Conservation (phyloP, 768 basidiomycete genomes). For the Calocybe cyanea region DNA sequence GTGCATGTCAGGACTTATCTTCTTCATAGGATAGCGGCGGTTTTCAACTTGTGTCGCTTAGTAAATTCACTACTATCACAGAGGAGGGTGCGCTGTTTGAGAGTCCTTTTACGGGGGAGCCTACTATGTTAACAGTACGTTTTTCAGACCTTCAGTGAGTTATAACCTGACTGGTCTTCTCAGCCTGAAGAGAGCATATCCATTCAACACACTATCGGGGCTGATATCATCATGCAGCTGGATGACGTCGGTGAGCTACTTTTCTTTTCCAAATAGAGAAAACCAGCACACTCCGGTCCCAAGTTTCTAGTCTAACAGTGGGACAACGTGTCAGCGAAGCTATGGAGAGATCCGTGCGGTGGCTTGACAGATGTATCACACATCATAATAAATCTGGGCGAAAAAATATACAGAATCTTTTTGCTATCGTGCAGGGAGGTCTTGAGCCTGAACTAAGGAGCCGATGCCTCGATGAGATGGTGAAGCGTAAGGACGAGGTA, state of each 20-base stretch:
- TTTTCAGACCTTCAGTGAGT: conserved; percentile 2
- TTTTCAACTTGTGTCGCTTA: conserved; percentile 82
- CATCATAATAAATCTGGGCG: conserved; percentile 69
- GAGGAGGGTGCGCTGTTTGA: conserved; percentile 86
- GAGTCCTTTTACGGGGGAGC: conserved; percentile 83
- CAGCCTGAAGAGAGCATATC: conserved; percentile 90
- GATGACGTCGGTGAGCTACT: conserved; percentile 77
- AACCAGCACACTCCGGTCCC: background rate
- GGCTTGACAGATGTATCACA: conserved; percentile 86
- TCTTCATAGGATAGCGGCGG: conserved; percentile 75
- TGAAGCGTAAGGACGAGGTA: conserved; percentile 66
- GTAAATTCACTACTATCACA: conserved; percentile 81
- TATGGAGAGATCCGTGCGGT: conserved; percentile 83
- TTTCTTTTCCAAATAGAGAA: background rate
- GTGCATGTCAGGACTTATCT: background rate
- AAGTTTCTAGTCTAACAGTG: conserved; percentile 76
- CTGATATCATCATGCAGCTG: conserved; percentile 93
- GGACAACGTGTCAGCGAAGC: conserved; percentile 84
- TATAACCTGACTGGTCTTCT: conserved; percentile 4
- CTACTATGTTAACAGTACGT: conserved; percentile 82
- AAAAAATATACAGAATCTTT: conserved; percentile 70
- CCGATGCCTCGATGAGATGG: conserved; percentile 78
- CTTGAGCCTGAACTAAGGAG: conserved; percentile 69
- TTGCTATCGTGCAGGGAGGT: conserved; percentile 91
- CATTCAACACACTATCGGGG: conserved; percentile 87